phyloP scores from a whole-genome alignment of 176 grass and related monocot genomes.

The Carex myosuroides region DNA sequence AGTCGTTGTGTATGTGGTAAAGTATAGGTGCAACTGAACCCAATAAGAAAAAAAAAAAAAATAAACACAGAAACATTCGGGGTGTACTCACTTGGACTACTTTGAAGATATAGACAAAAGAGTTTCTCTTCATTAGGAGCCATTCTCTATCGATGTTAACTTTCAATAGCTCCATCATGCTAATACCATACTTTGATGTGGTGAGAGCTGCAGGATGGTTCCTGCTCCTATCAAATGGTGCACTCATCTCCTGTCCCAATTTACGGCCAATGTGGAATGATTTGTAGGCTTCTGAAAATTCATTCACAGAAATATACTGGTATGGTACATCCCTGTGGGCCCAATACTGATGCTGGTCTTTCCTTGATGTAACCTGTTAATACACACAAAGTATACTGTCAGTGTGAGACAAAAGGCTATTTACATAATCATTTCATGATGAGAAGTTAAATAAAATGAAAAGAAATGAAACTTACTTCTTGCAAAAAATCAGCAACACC shows the following conservation, averaged over 20 bases:
- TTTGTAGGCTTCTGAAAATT: conserved; percentile 68
- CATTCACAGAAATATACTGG: conserved; percentile 67
- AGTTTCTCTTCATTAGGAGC: conserved; percentile 97
- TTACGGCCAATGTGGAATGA: conserved; percentile 68
- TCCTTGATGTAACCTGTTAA: conserved; percentile 80
- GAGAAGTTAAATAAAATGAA: neutral
- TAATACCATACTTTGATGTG: conserved; percentile 69
- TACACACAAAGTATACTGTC: conserved; percentile 12
- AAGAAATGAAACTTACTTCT: conserved; percentile 45
- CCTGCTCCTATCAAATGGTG: conserved; percentile 52
- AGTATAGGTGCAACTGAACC: neutral
- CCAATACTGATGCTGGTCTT: conserved; percentile 96
- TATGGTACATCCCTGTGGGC: conserved; percentile 37
- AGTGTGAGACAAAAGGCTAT: neutral
- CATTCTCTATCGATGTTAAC: conserved; percentile 78
- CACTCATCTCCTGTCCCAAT: conserved; percentile 40
- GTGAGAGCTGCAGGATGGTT: conserved; percentile 91
- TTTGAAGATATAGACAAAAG: conserved; percentile 97
- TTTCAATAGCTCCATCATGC: conserved; percentile 62
- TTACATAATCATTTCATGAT: neutral
- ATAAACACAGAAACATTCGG: neutral
- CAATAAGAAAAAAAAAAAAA: neutral
- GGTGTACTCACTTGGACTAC: conserved; percentile 50
- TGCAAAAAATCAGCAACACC: conserved; percentile 90
- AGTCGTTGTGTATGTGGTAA: neutral